A percentile compares a stretch with the other conserved stretches of the same genome.
phyloP scores from a whole-genome alignment of 805 yeast species.

The Lipomyces oligophaga region DNA sequence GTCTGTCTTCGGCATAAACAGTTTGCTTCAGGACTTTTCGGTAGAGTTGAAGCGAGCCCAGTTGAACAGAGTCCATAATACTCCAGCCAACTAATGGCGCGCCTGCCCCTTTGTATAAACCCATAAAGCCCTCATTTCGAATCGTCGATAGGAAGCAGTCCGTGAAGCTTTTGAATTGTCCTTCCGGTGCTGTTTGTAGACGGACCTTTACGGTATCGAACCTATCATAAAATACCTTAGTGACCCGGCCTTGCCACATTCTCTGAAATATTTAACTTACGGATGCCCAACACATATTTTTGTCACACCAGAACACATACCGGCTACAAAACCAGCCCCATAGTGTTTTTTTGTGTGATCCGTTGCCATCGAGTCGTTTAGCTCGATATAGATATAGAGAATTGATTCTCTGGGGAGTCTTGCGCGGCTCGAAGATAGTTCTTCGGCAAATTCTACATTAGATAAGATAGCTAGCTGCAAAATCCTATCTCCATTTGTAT shows the following conservation, averaged over 20 bases:
- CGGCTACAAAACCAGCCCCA: neutral
- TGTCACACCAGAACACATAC: neutral
- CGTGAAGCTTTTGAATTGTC: slow-evolving; percentile 71
- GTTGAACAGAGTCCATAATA: slow-evolving; percentile 38
- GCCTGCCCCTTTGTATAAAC: slow-evolving; percentile 84
- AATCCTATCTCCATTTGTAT: too few species aligned
- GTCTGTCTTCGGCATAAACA: neutral
- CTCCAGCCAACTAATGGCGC: slow-evolving; percentile 95
- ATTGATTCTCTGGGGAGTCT: too few species aligned
- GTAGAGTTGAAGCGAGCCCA: neutral
- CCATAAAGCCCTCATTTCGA: slow-evolving; percentile 68
- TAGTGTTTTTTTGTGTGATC: too few species aligned
- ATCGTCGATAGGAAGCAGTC: slow-evolving; percentile 75
- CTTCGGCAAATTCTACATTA: too few species aligned
- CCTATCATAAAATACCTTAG: neutral
- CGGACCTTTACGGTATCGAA: slow-evolving; percentile 69
- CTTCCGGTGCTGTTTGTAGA: slow-evolving; percentile 67
- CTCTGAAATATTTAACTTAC: neutral
- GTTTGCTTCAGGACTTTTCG: neutral
- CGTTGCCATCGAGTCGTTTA: too few species aligned
- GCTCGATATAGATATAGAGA: too few species aligned
- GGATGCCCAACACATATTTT: neutral
- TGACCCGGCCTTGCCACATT: neutral
- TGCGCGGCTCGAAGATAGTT: too few species aligned
- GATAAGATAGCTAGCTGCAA: too few species aligned